phyloP scores from a whole-genome alignment of 441 rosid genomes.

The Raphanus hybrid region DNA sequence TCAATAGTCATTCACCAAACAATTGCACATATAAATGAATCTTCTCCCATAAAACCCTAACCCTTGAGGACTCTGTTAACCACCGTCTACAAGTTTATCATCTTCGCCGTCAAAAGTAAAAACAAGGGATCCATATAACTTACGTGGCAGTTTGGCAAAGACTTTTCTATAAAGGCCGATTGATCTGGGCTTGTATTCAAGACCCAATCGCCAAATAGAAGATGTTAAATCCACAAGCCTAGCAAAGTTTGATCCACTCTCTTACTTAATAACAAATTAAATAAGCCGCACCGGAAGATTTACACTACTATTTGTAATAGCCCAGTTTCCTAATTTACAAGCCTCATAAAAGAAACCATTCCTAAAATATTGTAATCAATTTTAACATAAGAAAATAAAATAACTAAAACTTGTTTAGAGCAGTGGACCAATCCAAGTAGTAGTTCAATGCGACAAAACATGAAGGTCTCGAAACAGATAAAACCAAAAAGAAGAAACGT shows the following conservation, averaged over 20 bases:
- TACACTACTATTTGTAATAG: neutral
- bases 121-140: neutral
- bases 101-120: conserved; percentile 29
- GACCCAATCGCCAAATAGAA: no score
- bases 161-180: neutral
- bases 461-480: no score
- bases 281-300: no score
- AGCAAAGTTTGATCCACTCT: no score
- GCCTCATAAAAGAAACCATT: no score
- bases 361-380: no score
- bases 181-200: neutral
- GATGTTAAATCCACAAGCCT: no score
- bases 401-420: neutral
- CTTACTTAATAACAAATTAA: no score
- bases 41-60: conserved; percentile 41
- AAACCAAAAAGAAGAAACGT: neutral
- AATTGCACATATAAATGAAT: neutral
- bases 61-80: conserved; percentile 37
- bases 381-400: no score
- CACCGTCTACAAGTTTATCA: conserved; percentile 35
- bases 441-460: neutral
- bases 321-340: neutral
- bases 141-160: neutral
- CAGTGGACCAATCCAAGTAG: neutral
- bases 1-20: no score